These are phyloP conservation scores for Eucalyptus sp. DNA, from an alignment of 345 rosid genomes.

Conservation along the genomic window DNA sequence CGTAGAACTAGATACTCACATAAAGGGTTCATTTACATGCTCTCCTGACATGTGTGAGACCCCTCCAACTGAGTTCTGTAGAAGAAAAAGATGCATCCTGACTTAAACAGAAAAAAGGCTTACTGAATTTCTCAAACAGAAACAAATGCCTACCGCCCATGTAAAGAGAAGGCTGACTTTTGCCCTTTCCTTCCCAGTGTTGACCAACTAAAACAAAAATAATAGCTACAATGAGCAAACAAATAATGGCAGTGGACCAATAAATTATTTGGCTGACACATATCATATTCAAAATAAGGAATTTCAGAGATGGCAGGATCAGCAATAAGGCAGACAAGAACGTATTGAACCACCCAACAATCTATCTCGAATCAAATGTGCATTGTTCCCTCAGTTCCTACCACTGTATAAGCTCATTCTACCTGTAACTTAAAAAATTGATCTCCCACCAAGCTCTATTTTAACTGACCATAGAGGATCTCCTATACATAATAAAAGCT, in stretches of 20 bases:
- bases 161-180: constrained; percentile 93
- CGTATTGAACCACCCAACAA: neutral
- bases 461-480: neutral
- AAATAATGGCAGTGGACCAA: neutral
- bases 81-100: neutral
- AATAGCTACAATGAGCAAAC: neutral
- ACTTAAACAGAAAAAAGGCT: neutral
- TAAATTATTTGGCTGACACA: neutral
- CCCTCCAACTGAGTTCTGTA: constrained; percentile 93
- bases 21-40: constrained; percentile 89
- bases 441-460: neutral
- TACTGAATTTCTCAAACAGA: neutral
- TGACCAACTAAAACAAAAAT: constrained; percentile 53
- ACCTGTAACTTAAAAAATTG: neutral
- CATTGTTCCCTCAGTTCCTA: neutral
- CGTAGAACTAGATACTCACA: constrained; percentile 32
- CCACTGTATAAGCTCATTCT: neutral
- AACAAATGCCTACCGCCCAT: constrained; percentile 75
- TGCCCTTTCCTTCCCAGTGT: constrained; percentile 95
- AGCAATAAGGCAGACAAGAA: neutral
- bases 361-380: neutral
- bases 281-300: neutral
- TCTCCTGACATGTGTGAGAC: constrained; percentile 81
- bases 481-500: neutral
- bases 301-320: neutral